phyloP scores from a whole-genome alignment of 768 basidiomycete species.

The Lactarius evosmus region DNA sequence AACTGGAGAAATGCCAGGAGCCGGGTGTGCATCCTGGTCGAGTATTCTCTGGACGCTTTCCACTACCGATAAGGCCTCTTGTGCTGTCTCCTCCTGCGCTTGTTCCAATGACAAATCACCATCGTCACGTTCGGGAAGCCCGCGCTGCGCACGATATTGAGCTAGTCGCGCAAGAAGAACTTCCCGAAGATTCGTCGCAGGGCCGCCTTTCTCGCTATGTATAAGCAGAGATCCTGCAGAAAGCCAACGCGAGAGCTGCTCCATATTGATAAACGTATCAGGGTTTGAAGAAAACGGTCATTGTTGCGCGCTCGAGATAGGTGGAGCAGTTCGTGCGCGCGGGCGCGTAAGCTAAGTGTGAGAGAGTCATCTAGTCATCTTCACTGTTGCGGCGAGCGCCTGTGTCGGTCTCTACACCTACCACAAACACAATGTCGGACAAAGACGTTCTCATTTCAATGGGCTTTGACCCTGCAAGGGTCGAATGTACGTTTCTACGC shows the following conservation, averaged over 20 bases:
- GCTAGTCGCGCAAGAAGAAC: slow-evolving; percentile 23
- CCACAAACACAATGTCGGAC: slow-evolving; percentile 45
- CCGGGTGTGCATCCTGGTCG: slow-evolving; percentile 10
- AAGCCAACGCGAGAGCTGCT: slow-evolving; percentile 21
- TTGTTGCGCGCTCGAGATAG: not conserved
- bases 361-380: no score
- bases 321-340: no score
- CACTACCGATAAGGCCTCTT: slow-evolving; percentile 23
- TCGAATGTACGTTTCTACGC: slow-evolving; percentile 65
- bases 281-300: not conserved
- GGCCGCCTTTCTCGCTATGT: slow-evolving; percentile 18
- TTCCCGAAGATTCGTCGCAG: slow-evolving; percentile 14
- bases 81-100: slow-evolving; percentile 23
- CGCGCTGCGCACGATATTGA: slow-evolving; percentile 21
- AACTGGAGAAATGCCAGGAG: not conserved
- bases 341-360: not conserved
- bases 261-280: slow-evolving; percentile 12
- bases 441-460: slow-evolving; percentile 74
- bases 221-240: slow-evolving; percentile 21
- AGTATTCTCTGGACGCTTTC: slow-evolving; percentile 26
- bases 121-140: slow-evolving; percentile 15
- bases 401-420: not conserved
- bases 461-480: slow-evolving; percentile 82
- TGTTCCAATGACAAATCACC: slow-evolving; percentile 14
- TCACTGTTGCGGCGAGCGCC: not conserved